Percentiles rank a stretch among this genome's conserved stretches.
phyloP scores from a whole-genome alignment of 1,284 basidiomycete genomes.

The Porodaedalea pini region DNA sequence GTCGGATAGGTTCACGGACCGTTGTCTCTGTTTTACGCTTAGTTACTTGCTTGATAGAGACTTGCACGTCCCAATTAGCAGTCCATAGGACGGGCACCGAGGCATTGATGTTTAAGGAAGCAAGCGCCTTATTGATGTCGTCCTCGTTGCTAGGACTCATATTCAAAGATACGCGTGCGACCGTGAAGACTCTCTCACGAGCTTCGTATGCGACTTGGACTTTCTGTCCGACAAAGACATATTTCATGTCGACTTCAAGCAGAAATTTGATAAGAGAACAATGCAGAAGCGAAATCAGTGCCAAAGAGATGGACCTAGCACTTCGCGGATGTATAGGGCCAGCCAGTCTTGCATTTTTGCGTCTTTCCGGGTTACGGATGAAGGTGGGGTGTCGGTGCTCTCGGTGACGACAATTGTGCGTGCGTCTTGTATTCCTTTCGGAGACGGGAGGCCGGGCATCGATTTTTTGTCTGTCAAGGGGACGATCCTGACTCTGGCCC shows the following conservation, averaged over 20 bases:
- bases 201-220: slow-evolving; percentile 42
- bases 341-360: slow-evolving; percentile 15
- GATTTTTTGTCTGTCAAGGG: slow-evolving; percentile 44
- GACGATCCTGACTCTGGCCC: slow-evolving; percentile 44
- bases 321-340: slow-evolving; percentile 15
- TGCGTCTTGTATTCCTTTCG: slow-evolving; percentile 48
- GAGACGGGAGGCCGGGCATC: slow-evolving; percentile 44
- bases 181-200: slow-evolving; percentile 46
- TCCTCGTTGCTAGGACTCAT: slow-evolving; percentile 29
- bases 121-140: slow-evolving; percentile 40
- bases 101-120: slow-evolving; percentile 39
- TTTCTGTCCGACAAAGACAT: slow-evolving; percentile 8
- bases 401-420: slow-evolving; percentile 50
- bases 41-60: slow-evolving; percentile 40
- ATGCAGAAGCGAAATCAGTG: neutral
- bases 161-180: slow-evolving; percentile 46
- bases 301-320: slow-evolving; percentile 7
- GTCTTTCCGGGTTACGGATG: slow-evolving; percentile 14
- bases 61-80: slow-evolving; percentile 58
- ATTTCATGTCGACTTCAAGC: slow-evolving; percentile 19
- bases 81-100: slow-evolving; percentile 45
- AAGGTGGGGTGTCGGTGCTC: slow-evolving; percentile 26
- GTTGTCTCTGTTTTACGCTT: slow-evolving; percentile 21
- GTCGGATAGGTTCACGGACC: slow-evolving; percentile 12
- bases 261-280: neutral